Evolutionary conservation across 331 rosid genomes (phyloP).

Genomic region (Rosa hybrid): DNA sequence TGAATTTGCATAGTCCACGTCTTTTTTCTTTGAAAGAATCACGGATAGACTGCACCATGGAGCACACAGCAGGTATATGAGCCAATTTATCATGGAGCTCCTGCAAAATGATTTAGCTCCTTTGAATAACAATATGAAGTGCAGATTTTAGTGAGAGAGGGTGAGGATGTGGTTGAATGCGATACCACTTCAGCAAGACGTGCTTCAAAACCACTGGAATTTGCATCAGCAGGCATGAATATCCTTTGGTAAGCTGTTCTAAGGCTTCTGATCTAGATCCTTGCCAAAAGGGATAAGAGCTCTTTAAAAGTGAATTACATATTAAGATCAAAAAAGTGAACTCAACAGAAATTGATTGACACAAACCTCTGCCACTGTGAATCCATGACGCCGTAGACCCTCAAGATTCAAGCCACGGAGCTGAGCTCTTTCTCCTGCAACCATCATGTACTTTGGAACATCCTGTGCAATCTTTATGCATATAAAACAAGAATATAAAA

Average conservation of each 20-base stretch:
- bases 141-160: background rate
- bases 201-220: slow-evolving; percentile 60
- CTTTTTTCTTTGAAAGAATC: slow-evolving; percentile 54
- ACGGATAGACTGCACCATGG: slow-evolving; percentile 66
- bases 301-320: slow-evolving; percentile 12
- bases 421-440: slow-evolving; percentile 81
- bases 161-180: slow-evolving; percentile 7
- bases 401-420: slow-evolving; percentile 87
- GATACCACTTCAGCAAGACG: slow-evolving; percentile 80
- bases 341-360: slow-evolving; percentile 16
- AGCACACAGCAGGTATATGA: slow-evolving; percentile 46
- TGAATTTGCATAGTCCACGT: slow-evolving; percentile 78
- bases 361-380: slow-evolving; percentile 63
- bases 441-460: slow-evolving; percentile 89
- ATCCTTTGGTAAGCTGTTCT: slow-evolving; percentile 73
- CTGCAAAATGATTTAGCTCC: slow-evolving; percentile 44
- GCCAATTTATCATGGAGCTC: slow-evolving; percentile 59
- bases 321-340: background rate
- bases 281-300: slow-evolving; percentile 27
- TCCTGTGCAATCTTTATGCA: slow-evolving; percentile 77
- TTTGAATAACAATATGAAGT: background rate
- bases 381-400: slow-evolving; percentile 83
- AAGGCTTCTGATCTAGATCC: slow-evolving; percentile 64
- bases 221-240: slow-evolving; percentile 64
- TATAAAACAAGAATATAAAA: slow-evolving; percentile 33